Conservation (phyloP, 2,329 filamentous ascomycete species). For the Phyllosticta capitalensis region DNA sequence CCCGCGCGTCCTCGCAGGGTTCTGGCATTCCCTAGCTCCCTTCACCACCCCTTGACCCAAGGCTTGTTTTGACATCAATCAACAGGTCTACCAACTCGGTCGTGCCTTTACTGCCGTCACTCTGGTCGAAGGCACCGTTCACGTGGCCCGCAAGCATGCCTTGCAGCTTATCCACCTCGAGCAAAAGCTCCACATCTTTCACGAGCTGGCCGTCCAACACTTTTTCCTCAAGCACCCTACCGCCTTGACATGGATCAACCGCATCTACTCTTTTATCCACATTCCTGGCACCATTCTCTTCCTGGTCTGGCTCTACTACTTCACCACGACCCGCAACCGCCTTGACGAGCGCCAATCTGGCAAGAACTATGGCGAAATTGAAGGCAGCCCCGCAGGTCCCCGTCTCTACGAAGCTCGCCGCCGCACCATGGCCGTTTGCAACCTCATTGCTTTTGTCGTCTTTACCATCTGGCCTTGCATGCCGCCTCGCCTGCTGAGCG, state of each 20-base stretch:
- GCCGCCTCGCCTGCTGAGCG: conserved; percentile 49
- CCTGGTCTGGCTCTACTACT: conserved; percentile 56
- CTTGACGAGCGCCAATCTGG: conserved; percentile 31
- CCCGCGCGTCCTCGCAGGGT: neutral
- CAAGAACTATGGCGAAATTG: conserved; percentile 25
- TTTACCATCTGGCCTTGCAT: conserved; percentile 53
- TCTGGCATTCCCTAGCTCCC: neutral
- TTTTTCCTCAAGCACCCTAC: conserved; percentile 46
- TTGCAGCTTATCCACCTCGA: conserved; percentile 60
- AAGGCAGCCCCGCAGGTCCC: conserved; percentile 39
- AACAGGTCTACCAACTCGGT: conserved; percentile 64
- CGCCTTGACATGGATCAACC: conserved; percentile 60
- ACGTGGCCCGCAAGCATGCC: conserved; percentile 59
- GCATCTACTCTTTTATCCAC: conserved; percentile 67
- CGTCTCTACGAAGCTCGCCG: conserved; percentile 46
- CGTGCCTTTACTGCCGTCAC: conserved; percentile 63
- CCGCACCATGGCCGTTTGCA: conserved; percentile 49
- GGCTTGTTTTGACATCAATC: neutral
- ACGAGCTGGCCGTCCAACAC: conserved; percentile 53
- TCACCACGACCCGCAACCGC: conserved; percentile 54
- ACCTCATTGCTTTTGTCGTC: conserved; percentile 49
- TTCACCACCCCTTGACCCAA: neutral
- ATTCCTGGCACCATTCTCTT: conserved; percentile 69
- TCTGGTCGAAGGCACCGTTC: conserved; percentile 56
- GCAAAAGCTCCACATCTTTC: conserved; percentile 53